Conservation (phyloP, 106 monocot genomes). For the Dioscorea zingiberensis region DNA sequence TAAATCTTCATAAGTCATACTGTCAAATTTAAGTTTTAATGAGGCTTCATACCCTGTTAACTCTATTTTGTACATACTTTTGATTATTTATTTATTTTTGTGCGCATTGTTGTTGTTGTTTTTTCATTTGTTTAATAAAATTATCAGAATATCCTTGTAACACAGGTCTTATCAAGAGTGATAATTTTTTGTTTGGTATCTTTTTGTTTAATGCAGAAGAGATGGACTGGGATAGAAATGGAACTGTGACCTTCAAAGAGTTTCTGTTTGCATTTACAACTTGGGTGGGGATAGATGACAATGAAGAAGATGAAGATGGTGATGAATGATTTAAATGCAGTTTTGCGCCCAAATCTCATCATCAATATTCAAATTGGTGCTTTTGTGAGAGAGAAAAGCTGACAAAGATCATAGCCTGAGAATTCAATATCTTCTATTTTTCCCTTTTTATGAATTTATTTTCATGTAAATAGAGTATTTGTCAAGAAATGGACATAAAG, state of each 20-base stretch:
- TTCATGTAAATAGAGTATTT: background rate
- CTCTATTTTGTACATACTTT: too few relatives aligned
- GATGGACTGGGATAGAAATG: slow-evolving; percentile 98
- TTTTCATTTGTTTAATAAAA: too few relatives aligned
- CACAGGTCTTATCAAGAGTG: too few relatives aligned
- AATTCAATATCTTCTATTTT: background rate
- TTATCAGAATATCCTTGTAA: too few relatives aligned
- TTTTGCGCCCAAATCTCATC: background rate
- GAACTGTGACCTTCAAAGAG: slow-evolving; percentile 90
- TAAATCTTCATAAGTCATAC: too few relatives aligned
- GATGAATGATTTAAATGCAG: background rate
- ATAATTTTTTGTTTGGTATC: background rate
- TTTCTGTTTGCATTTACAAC: slow-evolving; percentile 87
- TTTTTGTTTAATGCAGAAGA: slow-evolving; percentile 46
- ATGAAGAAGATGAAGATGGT: slow-evolving; percentile 34
- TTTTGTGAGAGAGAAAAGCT: too few relatives aligned
- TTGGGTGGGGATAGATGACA: slow-evolving; percentile 81
- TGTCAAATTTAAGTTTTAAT: too few relatives aligned
- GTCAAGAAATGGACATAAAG: too few relatives aligned
- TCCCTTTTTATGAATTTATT: background rate
- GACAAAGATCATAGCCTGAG: too few relatives aligned
- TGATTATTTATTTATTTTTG: too few relatives aligned
- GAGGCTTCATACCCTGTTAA: too few relatives aligned
- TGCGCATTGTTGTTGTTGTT: too few relatives aligned
- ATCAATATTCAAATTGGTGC: background rate